A percentile compares a stretch with the other conserved stretches of the same genome.
Evolutionary conservation across 2,329 filamentous ascomycete genomes (phyloP).

Genomic region (Colletotrichum lindemuthianum): DNA sequence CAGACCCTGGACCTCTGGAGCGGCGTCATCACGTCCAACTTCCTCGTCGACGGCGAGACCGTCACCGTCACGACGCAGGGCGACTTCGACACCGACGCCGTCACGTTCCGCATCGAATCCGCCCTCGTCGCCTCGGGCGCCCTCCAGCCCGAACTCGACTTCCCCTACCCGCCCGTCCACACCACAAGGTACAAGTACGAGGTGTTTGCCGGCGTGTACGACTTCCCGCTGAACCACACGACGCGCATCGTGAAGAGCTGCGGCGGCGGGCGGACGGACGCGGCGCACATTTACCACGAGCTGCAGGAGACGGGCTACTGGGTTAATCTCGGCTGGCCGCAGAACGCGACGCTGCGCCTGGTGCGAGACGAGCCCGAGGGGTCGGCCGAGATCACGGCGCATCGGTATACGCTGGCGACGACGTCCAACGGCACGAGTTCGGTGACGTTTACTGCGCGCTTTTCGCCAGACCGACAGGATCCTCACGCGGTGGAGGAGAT

Average conservation of each 20-base stretch:
- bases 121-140: conserved; percentile 45
- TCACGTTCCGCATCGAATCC: conserved; percentile 50
- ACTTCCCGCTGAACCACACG: conserved; percentile 51
- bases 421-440: background rate
- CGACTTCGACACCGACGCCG: conserved; percentile 51
- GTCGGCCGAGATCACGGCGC: conserved; percentile 41
- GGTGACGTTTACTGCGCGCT: conserved; percentile 48
- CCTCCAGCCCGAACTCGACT: conserved; percentile 52
- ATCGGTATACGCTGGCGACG: conserved; percentile 46
- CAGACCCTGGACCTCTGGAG: conserved; percentile 52
- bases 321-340: conserved; percentile 49
- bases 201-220: conserved; percentile 53
- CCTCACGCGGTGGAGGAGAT: conserved; percentile 41
- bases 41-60: conserved; percentile 42
- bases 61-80: conserved; percentile 50
- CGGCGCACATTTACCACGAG: conserved; percentile 49
- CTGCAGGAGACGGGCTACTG: conserved; percentile 50
- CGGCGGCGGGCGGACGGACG: conserved; percentile 5
- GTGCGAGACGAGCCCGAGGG: conserved; percentile 36
- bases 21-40: conserved; percentile 51
- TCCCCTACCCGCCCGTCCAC: conserved; percentile 53
- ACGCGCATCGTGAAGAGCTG: conserved; percentile 41
- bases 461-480: conserved; percentile 41
- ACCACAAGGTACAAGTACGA: conserved; percentile 55
- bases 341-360: conserved; percentile 32